Evolutionary conservation across 2,329 filamentous ascomycete species (phyloP), one percentile per base, ranked within the genome.

Genomic region (Cryphonectria radicalis): DNA sequence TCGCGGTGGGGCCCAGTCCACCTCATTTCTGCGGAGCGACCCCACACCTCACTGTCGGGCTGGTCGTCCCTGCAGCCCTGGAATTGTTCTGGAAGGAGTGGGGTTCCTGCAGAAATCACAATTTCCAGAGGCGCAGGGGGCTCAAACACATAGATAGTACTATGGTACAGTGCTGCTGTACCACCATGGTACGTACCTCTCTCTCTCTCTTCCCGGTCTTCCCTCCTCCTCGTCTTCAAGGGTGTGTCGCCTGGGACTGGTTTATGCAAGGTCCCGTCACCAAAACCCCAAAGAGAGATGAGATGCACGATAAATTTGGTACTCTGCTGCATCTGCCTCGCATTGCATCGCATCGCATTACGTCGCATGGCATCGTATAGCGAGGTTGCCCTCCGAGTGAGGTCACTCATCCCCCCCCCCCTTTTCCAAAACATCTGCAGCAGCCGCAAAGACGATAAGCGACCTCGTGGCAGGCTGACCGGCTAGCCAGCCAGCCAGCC

Each of bases 11-110:
- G 68, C 68, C 68, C 55, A 28, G 46, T 66, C 50, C 62, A 71
- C 62, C 62, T 68, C 62, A 59, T 68, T 67, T 71, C 62, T 71
- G 57, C 63, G 63, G 42, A 57, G 69, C 68, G 62, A 63, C 46
- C 68, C 71, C 71, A 68, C 62, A 35, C 46, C 57, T 46, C 53
- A 57, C 67, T 62, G 22, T 46, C 70, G 22, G 65, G 32, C 42
- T 46, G 57, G 59, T 46, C 19, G 66, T 65, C 70, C 66, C 57
- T 35, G 64, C 42, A 71, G 69, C 62, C 50, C 64, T 64, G 53
- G 43, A 73, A 73, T 73, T 65, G 66, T 73, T 73, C 71, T 71
- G 68, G 71, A 73, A 71, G 69, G 62, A 66, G 69, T 68, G 66
- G 46, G 70, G 67, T 66, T 62, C 53, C 60, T 72, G 66, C 69